Base-by-base conservation (phyloP, 345 rosid species). In the Aquilaria sinensis region DNA sequence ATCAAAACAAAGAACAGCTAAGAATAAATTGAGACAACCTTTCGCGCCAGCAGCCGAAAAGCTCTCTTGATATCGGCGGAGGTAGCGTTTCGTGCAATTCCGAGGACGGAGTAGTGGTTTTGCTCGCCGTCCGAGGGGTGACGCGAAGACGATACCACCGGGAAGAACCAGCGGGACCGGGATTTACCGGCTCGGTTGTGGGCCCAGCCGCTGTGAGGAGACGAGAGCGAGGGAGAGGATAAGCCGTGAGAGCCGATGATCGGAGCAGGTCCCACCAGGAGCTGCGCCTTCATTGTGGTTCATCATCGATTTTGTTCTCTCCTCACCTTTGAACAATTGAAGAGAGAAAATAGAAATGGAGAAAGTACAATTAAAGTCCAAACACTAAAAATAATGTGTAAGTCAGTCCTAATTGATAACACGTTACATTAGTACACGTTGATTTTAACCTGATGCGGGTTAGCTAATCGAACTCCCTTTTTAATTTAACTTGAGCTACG, bases 11-110 rank as follows among this genome's bases (percentile, higher is more conserved):
- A 33, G 47, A 46, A 34, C 11, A 53, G 34, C 7, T 30, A 9
- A 33, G 47, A 46, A 34, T 14, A 53, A 47, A 34, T 50, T 41
- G 14, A 43, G 12, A 1, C 47, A 69, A 89, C 97, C 97, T 85
- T 87, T 55, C 86, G 92, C 52, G 98, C 97, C 41, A 92, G 93
- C 47, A 85, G 75, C 49, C 93, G 98, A 78, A 83, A 92, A 70
- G 96, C 96, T 66, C 67, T 77, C 62, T 89, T 89, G 64, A 92
- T 81, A 68, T 89, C 96, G 13, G 75, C 79, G 14, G 77, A 56
- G 34, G 93, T 69, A 56, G 96, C 87, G 74, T 61, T 64, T 31
- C 77, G 77, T 1, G 77, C n/a, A 69, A 92, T 47, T n/a, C 96
- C 91, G 46, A 92, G 73, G 43, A 87, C 86, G n/a, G 75, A 73